Evolutionary conservation across 2,329 filamentous ascomycete genomes (phyloP).

Genomic region (Cladophialophora psammophila): DNA sequence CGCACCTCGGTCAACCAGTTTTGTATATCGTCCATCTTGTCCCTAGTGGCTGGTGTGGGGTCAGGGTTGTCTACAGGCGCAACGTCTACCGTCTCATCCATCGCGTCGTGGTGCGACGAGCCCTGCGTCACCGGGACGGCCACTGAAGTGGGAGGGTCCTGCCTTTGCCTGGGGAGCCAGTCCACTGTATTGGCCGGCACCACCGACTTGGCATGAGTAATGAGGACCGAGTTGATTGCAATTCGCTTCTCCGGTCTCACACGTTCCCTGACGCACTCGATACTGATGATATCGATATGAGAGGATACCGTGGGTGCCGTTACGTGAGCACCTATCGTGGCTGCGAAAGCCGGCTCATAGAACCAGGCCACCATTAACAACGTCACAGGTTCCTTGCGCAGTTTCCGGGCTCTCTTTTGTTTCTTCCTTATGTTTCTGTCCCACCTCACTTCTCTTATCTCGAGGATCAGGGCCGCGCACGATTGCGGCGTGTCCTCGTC

Average conservation of each 20-base stretch:
- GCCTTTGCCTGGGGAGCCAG: background rate
- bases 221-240: background rate
- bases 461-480: background rate
- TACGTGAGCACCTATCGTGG: background rate
- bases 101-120: too few relatives aligned
- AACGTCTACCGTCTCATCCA: too few relatives aligned
- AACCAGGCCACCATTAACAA: constrained; percentile 2
- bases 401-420: background rate
- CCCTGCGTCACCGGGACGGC: too few relatives aligned
- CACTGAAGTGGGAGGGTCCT: too few relatives aligned
- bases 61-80: too few relatives aligned
- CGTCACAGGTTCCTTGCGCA: background rate
- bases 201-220: background rate
- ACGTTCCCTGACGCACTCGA: background rate
- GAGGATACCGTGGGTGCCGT: background rate
- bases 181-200: background rate
- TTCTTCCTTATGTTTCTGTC: too few relatives aligned
- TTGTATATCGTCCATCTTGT: too few relatives aligned
- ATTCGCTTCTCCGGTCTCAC: background rate
- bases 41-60: too few relatives aligned
- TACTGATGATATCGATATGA: background rate
- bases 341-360: background rate
- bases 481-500: background rate
- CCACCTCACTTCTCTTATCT: background rate
- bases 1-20: too few relatives aligned